Evolutionary conservation across 495 filamentous ascomycete species (phyloP), one percentile per base, ranked within the genome.

Genomic region (Cercophora sp.): DNA sequence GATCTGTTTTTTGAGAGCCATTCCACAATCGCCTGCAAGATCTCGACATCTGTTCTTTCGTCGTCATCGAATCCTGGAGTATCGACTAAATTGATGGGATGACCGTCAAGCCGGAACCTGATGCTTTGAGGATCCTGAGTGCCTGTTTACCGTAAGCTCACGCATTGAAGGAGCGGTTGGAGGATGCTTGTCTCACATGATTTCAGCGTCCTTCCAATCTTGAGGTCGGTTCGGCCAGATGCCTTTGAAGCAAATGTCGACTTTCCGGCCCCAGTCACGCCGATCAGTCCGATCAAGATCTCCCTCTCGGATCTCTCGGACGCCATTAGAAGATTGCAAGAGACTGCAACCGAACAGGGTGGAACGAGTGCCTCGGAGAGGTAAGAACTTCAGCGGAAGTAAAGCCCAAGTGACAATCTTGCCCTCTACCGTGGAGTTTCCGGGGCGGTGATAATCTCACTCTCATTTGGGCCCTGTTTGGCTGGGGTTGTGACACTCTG

Each of bases 31-130:
- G 70, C 60, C 39, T 57, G 32, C 23, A 80, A 55, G 8, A 79
- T 59, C 20, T 76, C 65, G 2, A 51, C 51, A 23, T 76, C 73
- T 1, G 62, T 61, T 13, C 55, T 36, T 10, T 49, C 43, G 0
- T 70, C 71, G 52, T 78, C 75, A 39, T 70, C 63, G 46, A 78
- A 77, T 2, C 75, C 75, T 1, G 75, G 72, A 1, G 72, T 76
- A 56, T 78, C 75, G 19, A 75, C 45, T 4, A 70, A 49, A 24
- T 32, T 52, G 24, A 68, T 61, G 1, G 8, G 2, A 5, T 26
- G 35, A 6, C 24, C 47, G 22, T 50, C 47, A 31, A 50, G 8
- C 13, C 10, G 9, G 34, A 39, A 50, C 23, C 16, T 40, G 13
- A 50, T 35, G n/a, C 10, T 23, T 11, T 39, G 31, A 10, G 35